phyloP scores from a whole-genome alignment of 148 eudicot genomes.

The Diospyros kaki region DNA sequence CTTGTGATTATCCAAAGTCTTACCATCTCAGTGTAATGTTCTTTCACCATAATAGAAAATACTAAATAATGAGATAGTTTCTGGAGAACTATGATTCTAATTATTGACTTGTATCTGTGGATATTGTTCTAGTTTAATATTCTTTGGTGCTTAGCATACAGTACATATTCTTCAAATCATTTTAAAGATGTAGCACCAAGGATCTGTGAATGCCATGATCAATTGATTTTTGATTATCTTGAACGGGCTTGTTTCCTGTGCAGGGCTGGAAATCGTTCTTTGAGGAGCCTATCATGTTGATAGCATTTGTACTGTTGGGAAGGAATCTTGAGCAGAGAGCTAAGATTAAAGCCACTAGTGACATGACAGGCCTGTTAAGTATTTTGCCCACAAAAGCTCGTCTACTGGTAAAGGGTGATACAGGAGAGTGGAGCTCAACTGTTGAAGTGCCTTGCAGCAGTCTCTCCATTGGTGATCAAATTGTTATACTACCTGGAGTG shows the following conservation, averaged over 20 bases:
- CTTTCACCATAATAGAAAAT: not conserved
- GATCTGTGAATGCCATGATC: slow-evolving; percentile 3
- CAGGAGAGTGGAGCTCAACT: slow-evolving; percentile 49
- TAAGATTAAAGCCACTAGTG: slow-evolving; percentile 94
- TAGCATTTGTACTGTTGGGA: slow-evolving; percentile 95
- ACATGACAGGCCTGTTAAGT: slow-evolving; percentile 87
- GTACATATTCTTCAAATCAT: not conserved
- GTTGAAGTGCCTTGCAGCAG: slow-evolving; percentile 87
- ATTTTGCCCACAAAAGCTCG: slow-evolving; percentile 91
- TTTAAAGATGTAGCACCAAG: not conserved
- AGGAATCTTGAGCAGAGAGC: slow-evolving; percentile 98
- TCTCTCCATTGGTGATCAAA: slow-evolving; percentile 87
- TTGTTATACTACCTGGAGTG: slow-evolving; percentile 93
- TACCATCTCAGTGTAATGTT: not conserved
- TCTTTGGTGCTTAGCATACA: not conserved
- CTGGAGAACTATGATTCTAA: not conserved
- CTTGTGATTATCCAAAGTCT: slow-evolving; percentile 4
- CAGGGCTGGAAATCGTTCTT: slow-evolving; percentile 97
- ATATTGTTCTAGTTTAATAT: not conserved
- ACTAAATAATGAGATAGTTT: not conserved
- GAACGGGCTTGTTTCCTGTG: slow-evolving; percentile 14
- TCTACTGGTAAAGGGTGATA: slow-evolving; percentile 60
- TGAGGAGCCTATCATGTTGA: slow-evolving; percentile 95
- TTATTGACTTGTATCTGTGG: not conserved
- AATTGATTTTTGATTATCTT: slow-evolving; percentile 13